phyloP scores from a whole-genome alignment of 129 eudicot genomes.

The Solidago caesia region DNA sequence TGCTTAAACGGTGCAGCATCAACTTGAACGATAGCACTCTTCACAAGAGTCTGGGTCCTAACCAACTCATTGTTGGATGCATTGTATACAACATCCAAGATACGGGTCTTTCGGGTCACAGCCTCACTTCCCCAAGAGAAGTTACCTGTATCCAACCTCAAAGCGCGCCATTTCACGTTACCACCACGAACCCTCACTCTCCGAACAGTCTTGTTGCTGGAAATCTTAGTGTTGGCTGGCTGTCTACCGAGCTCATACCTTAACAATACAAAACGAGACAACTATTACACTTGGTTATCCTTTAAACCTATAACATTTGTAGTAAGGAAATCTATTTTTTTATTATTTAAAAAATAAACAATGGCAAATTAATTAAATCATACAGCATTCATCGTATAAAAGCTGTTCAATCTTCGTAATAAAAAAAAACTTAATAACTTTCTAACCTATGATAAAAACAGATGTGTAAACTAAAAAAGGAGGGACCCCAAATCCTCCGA shows the following conservation, averaged over 20 bases:
- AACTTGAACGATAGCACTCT: constrained; percentile 80
- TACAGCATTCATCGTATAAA: too few species aligned
- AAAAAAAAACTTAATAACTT: not conserved
- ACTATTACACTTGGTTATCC: not conserved
- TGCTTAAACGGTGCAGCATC: constrained; percentile 87
- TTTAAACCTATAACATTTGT: too few species aligned
- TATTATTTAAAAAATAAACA: too few species aligned
- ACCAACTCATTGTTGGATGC: constrained; percentile 93
- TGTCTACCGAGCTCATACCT: constrained; percentile 95
- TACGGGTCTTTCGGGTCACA: constrained; percentile 73
- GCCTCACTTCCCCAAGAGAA: constrained; percentile 95
- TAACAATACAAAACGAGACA: not conserved
- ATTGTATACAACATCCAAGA: constrained; percentile 86
- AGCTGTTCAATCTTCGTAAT: too few species aligned
- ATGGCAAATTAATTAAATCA: too few species aligned
- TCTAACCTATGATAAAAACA: not conserved
- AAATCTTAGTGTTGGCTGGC: constrained; percentile 75
- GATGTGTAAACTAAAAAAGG: not conserved
- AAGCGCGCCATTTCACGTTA: constrained; percentile 87
- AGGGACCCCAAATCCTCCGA: too few species aligned
- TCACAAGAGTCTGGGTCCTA: constrained; percentile 80
- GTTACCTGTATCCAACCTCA: constrained; percentile 87
- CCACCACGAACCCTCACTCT: constrained; percentile 85
- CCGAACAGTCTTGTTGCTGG: constrained; percentile 76
- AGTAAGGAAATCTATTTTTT: too few species aligned